Evolutionary conservation across 2,329 filamentous ascomycete genomes (phyloP), one percentile per base, ranked within the genome.

Genomic region (Stachybotrys chlorohalonatus): DNA sequence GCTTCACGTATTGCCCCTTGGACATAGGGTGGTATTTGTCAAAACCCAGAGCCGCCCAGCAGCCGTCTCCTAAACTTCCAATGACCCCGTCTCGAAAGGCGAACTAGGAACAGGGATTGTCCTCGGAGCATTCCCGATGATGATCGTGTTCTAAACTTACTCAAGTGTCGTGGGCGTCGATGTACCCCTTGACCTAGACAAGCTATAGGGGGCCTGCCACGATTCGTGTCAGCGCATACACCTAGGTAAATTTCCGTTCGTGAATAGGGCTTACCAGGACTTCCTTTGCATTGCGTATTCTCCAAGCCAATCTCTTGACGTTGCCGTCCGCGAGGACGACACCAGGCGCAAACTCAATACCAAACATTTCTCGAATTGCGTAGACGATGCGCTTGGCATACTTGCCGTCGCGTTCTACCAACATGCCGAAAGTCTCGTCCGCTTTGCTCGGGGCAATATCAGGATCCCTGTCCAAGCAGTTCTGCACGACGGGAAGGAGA

Each of bases 291-390:
- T 95, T 95, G 69, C 88, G 94, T 59, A 99, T 89, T 65, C 94
- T 82, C 92, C 93, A 96, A 6, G 92, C 91, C 59, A 99, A 75
- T 67, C 95, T 96, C 65, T 81, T 84, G 56, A 97, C 89, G 62
- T 86, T 95, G 6, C 94, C 90, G 73, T 99, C 94, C 0, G 92
- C 91, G 53, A 89, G 84, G 36, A 99, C 94, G 1, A 97, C 93
- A 49, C 90, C 90, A 0, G 92, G 87, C 1, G 94, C 90, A 66
- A 99, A 92, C 69, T 99, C 94, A 57, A 99, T 89, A 52, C 92
- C 94, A 68, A 99, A 95, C 91, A 96, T 96, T 68, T 95, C 89
- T 59, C 89, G 87, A 31, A 99, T 90, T 5, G 92, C 94, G 69
- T 95, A 97, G 0, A 97, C 92, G 11, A 97, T 88, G 47, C 94